phyloP scores from a whole-genome alignment of 306 rosid species.

The Cicer pinnatifidum region DNA sequence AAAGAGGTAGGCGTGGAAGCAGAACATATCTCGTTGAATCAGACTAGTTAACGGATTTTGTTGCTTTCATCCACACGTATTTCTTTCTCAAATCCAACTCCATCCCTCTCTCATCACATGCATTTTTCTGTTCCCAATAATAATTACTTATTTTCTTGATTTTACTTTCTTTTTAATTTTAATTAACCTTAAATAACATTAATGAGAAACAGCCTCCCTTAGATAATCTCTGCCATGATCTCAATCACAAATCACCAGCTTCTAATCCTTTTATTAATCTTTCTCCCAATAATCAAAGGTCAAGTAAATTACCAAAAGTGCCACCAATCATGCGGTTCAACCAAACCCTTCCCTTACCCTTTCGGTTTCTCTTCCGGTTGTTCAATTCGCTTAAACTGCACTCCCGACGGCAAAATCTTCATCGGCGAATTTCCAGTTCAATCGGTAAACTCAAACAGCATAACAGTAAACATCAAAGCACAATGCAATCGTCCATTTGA shows the following conservation, averaged over 20 bases:
- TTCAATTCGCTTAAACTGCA: slow-evolving; percentile 65
- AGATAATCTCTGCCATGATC: slow-evolving; percentile 44
- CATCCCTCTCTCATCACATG: slow-evolving; percentile 38
- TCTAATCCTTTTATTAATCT: slow-evolving; percentile 12
- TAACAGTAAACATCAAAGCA: slow-evolving; percentile 54
- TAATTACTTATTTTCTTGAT: not conserved
- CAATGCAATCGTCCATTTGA: slow-evolving; percentile 61
- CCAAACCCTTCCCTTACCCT: slow-evolving; percentile 51
- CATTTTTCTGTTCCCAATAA: slow-evolving; percentile 7
- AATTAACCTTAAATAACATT: not conserved
- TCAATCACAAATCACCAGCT: slow-evolving; percentile 16
- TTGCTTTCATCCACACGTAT: slow-evolving; percentile 20
- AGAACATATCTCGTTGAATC: not conserved
- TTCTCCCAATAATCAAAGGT: slow-evolving; percentile 40
- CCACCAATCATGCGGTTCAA: slow-evolving; percentile 56
- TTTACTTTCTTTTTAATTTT: not conserved
- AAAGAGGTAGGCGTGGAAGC: slow-evolving; percentile 34
- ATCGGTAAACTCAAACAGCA: slow-evolving; percentile 43
- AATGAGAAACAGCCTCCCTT: slow-evolving; percentile 19
- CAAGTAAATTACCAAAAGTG: slow-evolving; percentile 48
- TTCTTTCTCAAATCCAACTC: slow-evolving; percentile 6
- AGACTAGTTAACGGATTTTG: slow-evolving; percentile 10
- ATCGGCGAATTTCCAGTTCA: slow-evolving; percentile 66
- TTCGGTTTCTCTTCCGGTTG: slow-evolving; percentile 87
- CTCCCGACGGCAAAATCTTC: slow-evolving; percentile 34